These are phyloP conservation scores for Solanum peruvianum DNA, from an alignment of 257 asterid species.

Conservation along the genomic window DNA sequence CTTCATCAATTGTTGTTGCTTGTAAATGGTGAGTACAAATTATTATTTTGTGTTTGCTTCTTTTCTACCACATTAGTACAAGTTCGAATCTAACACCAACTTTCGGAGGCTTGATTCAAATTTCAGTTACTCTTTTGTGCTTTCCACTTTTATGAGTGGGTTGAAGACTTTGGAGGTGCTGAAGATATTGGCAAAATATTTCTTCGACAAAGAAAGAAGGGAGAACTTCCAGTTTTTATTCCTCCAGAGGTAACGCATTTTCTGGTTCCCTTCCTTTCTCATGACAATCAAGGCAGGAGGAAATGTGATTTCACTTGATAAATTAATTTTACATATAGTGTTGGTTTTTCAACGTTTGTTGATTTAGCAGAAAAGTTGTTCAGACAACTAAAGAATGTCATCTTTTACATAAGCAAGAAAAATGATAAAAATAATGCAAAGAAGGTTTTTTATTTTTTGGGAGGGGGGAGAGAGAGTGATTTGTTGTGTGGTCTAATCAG, in stretches of 20 bases:
- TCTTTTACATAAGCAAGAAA: too few species aligned
- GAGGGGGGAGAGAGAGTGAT: too few species aligned
- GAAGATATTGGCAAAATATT: slow-evolving; percentile 60
- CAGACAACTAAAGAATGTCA: neutral
- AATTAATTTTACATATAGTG: neutral
- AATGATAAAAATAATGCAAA: too few species aligned
- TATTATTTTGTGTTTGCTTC: neutral
- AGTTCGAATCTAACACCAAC: neutral
- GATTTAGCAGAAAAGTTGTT: neutral
- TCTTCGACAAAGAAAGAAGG: slow-evolving; percentile 54
- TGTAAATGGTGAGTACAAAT: neutral
- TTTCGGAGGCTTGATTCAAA: neutral
- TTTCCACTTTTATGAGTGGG: slow-evolving; percentile 38
- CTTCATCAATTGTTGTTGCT: neutral
- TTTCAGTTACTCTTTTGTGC: neutral
- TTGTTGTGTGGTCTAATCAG: too few species aligned
- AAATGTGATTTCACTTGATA: too few species aligned
- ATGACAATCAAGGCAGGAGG: neutral
- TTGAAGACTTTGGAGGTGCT: slow-evolving; percentile 69
- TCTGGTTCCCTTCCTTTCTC: neutral
- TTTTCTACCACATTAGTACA: neutral
- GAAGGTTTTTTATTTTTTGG: too few species aligned
- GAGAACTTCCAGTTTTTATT: slow-evolving; percentile 63
- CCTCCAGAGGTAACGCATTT: slow-evolving; percentile 59
- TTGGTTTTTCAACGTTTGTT: neutral